These are phyloP conservation scores for Penicillium samsonianum DNA, from an alignment of 495 filamentous ascomycete species.

Conservation along the genomic window DNA sequence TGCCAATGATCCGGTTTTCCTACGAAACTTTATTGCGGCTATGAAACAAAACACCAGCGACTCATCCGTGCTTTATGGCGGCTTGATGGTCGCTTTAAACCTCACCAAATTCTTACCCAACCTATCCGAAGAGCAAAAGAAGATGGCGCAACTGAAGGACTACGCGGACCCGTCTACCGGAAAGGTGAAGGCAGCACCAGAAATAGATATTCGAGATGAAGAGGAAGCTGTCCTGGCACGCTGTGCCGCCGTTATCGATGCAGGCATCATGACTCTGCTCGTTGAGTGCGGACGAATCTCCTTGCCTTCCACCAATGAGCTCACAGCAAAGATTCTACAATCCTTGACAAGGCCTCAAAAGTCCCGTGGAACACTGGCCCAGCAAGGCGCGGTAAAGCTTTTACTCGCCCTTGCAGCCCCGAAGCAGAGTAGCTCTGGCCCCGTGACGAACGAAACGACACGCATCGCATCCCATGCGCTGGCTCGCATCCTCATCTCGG, in stretches of 20 bases:
- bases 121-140: conserved; percentile 89
- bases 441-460: conserved; percentile 47
- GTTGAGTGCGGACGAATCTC: conserved; percentile 65
- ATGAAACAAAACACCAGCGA: conserved; percentile 61
- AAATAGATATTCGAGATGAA: conserved; percentile 68
- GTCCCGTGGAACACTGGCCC: conserved; percentile 75
- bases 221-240: conserved; percentile 73
- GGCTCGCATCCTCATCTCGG: conserved; percentile 87
- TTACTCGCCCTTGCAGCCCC: conserved; percentile 67
- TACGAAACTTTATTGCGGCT: conserved; percentile 64
- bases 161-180: conserved; percentile 82
- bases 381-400: conserved; percentile 87
- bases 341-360: conserved; percentile 70
- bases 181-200: conserved; percentile 46
- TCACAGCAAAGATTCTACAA: conserved; percentile 71
- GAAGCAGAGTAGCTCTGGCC: conserved; percentile 48
- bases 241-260: conserved; percentile 74
- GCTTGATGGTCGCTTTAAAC: conserved; percentile 78
- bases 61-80: conserved; percentile 78
- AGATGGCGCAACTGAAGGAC: conserved; percentile 83
- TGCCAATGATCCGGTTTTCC: conserved; percentile 61
- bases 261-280: conserved; percentile 71
- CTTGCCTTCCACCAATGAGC: conserved; percentile 66
- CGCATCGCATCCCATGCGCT: conserved; percentile 78
- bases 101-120: conserved; percentile 76